A percentile compares a stretch with the other conserved stretches of the same genome.
These are phyloP conservation scores for Neurospora terricola DNA, from an alignment of 495 filamentous ascomycete species.

Conservation along the genomic window DNA sequence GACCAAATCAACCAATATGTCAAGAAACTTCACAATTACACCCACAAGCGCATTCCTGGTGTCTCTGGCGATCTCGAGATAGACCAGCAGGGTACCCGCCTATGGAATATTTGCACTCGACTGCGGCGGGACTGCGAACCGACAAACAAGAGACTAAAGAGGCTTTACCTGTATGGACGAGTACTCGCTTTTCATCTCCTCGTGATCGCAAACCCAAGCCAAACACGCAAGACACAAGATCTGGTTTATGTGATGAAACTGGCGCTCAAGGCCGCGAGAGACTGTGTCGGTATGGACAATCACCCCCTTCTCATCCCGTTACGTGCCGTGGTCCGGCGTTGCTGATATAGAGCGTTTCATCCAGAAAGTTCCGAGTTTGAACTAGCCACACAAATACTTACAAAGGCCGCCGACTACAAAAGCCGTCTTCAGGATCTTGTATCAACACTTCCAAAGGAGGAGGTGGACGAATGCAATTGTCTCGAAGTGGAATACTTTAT, in stretches of 20 bases:
- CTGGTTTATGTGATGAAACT: conserved; percentile 51
- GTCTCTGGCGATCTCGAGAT: conserved; percentile 28
- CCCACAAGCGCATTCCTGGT: conserved; percentile 4
- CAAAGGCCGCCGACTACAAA: conserved; percentile 54
- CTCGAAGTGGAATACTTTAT: conserved; percentile 59
- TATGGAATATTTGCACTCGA: conserved; percentile 62
- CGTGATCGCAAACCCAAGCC: conserved; percentile 39
- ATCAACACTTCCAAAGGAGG: conserved; percentile 16
- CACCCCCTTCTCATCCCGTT: not conserved
- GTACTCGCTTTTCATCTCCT: conserved; percentile 64
- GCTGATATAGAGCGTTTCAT: conserved; percentile 4
- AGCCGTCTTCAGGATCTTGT: conserved; percentile 38
- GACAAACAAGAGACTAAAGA: conserved; percentile 4
- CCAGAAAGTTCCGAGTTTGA: conserved; percentile 44
- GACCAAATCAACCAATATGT: conserved; percentile 30
- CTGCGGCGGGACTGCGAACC: conserved; percentile 24
- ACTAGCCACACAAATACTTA: conserved; percentile 48
- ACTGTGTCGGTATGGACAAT: conserved; percentile 47
- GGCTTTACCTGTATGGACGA: conserved; percentile 36
- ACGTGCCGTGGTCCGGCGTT: not conserved
- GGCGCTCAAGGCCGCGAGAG: conserved; percentile 54
- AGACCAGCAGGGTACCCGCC: conserved; percentile 41
- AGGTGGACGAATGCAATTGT: conserved; percentile 22
- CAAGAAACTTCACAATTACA: conserved; percentile 16
- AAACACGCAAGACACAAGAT: conserved; percentile 20